Evolutionary conservation across 2,329 filamentous ascomycete genomes (phyloP).

Genomic region (Paecilomyces fulvus): DNA sequence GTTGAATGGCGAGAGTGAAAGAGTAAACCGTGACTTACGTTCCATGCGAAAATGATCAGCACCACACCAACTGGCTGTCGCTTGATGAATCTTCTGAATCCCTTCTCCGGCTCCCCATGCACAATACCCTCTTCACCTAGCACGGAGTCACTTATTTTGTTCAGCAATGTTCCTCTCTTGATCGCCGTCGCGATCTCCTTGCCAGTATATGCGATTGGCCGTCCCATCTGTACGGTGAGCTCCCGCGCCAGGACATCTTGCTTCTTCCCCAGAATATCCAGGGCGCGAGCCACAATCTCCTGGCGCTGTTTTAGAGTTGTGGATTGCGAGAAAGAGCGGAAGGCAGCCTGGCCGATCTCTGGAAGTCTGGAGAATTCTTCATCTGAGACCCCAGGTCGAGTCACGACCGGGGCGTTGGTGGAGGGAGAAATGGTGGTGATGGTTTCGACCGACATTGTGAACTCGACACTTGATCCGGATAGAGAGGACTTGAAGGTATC

Average conservation of each 20-base stretch:
- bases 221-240: constrained; percentile 89
- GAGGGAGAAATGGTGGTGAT: constrained; percentile 79
- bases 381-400: constrained; percentile 63
- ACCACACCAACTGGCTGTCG: constrained; percentile 83
- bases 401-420: constrained; percentile 76
- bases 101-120: constrained; percentile 71
- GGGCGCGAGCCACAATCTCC: constrained; percentile 69
- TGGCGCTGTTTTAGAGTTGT: constrained; percentile 69
- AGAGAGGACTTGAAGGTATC: background rate
- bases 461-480: background rate
- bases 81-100: constrained; percentile 83
- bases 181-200: constrained; percentile 80
- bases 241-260: constrained; percentile 76
- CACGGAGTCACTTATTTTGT: constrained; percentile 71
- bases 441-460: constrained; percentile 45
- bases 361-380: constrained; percentile 66
- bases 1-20: constrained; percentile 1
- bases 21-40: constrained; percentile 52
- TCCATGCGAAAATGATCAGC: constrained; percentile 90
- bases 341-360: constrained; percentile 62
- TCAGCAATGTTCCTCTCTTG: constrained; percentile 74
- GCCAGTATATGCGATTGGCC: constrained; percentile 77
- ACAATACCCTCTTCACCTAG: constrained; percentile 58
- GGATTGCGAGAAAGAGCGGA: constrained; percentile 67
- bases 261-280: constrained; percentile 60